Evolutionary conservation across 176 grass and related monocot genomes (phyloP), one percentile per base, ranked within the genome.

Genomic region (Saccharum officinarum): DNA sequence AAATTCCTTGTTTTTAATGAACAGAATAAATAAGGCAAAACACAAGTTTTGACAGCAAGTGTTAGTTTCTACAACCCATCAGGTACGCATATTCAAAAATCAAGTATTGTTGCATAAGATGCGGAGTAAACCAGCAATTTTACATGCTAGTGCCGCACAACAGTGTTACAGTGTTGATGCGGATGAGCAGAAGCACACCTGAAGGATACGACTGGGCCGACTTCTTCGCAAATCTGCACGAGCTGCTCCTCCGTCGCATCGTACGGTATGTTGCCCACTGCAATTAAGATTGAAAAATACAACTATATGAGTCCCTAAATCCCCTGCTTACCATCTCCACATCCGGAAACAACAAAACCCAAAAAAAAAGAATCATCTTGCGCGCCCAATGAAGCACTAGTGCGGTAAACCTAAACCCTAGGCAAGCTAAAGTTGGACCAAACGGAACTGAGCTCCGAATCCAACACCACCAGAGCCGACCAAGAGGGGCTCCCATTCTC

Each of bases 221-320:
- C 88, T 55, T 95, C 93, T 73, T 99, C 97, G 15, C 97, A 99
- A 70, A 99, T 96, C 91, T 99, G 92, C 45, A 94, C 87, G 7
- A 99, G 88, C 74, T 96, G 92, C 70, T 99, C 93, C 86, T 99
- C 97, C 69, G 97, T 96, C 10, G 93, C 97, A 82, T 96, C 93
- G 8, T 95, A 95, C 0, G 97, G 93, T 72, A 99, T 99, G 75
- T 99, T 99, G 55, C 97, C 97, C 42, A 99, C 97, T 99, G 97
- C 73, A 68, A 89, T 42, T 42, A 54, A 67, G 52, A 73, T 82
- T 68, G 77, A 66, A 8, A 22, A 80, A 47, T 5, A 64, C n/a
- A 63, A 4, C 17, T 13, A 20, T 84, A 3, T 22, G 1, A 25
- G 57, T 61, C 57, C 22, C 7, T 3, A 25, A 61, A 25, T 11